A percentile compares a stretch with the other conserved stretches of the same genome.
Evolutionary conservation across 371 early-diverging fungal species (phyloP).

Genomic region (Parasitella parasitica): DNA sequence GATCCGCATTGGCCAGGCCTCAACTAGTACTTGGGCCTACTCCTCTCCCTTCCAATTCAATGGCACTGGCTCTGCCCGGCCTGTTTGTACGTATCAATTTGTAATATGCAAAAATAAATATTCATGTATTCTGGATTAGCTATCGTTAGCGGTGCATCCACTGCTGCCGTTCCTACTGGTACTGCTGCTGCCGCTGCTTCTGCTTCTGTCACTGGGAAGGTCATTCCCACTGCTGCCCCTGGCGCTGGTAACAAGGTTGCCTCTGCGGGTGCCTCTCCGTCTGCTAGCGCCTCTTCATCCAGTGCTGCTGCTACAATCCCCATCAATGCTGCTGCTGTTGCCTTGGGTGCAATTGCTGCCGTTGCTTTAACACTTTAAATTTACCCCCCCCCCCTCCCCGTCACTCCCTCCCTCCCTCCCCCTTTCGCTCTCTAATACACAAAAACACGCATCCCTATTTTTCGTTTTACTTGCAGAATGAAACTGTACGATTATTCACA

Average conservation of each 20-base stretch:
- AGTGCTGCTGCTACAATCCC: slow-evolving; percentile 17
- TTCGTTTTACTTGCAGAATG: not conserved
- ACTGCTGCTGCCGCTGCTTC: slow-evolving; percentile 15
- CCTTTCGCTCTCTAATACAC: no score
- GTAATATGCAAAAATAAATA: not conserved
- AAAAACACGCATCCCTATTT: no score
- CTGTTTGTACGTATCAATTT: slow-evolving; percentile 33
- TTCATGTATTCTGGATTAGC: not conserved
- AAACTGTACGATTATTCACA: slow-evolving; percentile 10
- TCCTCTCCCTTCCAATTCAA: slow-evolving; percentile 44
- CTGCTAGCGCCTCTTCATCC: slow-evolving; percentile 14
- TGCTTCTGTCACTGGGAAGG: slow-evolving; percentile 12
- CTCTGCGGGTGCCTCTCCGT: slow-evolving; percentile 16
- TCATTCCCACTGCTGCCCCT: slow-evolving; percentile 11
- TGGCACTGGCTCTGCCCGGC: slow-evolving; percentile 39
- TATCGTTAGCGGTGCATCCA: slow-evolving; percentile 14
- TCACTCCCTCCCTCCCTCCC: not conserved
- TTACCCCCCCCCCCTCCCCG: not conserved
- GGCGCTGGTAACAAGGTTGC: slow-evolving; percentile 12
- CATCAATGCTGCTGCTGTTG: slow-evolving; percentile 29
- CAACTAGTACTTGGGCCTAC: slow-evolving; percentile 36
- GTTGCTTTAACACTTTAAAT: slow-evolving; percentile 34
- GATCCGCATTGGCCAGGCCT: slow-evolving; percentile 47
- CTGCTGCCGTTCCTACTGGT: slow-evolving; percentile 6
- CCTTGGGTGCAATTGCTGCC: slow-evolving; percentile 40